Conservation (phyloP, 495 filamentous ascomycete species). For the Pyrenula massariospora region DNA sequence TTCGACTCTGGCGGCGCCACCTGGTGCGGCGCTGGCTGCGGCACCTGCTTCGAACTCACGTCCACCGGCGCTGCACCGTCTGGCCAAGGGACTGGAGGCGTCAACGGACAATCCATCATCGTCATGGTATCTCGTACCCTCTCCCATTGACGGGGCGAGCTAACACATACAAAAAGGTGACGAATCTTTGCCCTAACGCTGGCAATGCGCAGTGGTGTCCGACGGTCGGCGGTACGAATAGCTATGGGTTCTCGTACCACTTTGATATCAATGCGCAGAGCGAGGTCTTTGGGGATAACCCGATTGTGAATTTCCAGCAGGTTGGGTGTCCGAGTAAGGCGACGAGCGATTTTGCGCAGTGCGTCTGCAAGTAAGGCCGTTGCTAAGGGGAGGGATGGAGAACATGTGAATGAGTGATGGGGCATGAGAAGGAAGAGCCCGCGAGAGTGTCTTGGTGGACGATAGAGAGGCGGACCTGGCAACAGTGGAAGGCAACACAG, state of each 20-base stretch:
- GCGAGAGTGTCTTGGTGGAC: too few relatives aligned
- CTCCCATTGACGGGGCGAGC: neutral
- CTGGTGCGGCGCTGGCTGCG: conserved; percentile 29
- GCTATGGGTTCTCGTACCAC: conserved; percentile 27
- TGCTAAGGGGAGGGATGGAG: too few relatives aligned
- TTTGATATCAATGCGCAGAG: conserved; percentile 30
- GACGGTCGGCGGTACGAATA: conserved; percentile 14
- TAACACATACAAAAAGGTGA: conserved; percentile 6
- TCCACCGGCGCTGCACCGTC: conserved; percentile 20
- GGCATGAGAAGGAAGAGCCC: too few relatives aligned
- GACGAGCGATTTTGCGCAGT: conserved; percentile 10
- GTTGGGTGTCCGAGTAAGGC: conserved; percentile 18
- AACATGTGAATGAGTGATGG: too few relatives aligned
- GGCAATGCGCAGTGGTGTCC: conserved; percentile 30
- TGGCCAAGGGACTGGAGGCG: conserved; percentile 20
- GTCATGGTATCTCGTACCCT: conserved; percentile 14
- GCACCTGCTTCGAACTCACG: conserved; percentile 26
- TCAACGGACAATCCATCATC: conserved; percentile 20
- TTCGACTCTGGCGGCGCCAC: conserved; percentile 13
- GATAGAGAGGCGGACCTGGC: too few relatives aligned
- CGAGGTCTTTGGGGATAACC: conserved; percentile 24
- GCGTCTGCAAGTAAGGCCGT: conserved; percentile 6
- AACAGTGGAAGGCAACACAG: too few relatives aligned
- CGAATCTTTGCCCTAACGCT: conserved; percentile 25
- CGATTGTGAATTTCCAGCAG: conserved; percentile 23